These are phyloP conservation scores for Sugiyamaella japonica DNA, from an alignment of 1,139 yeast species.

Conservation along the genomic window DNA sequence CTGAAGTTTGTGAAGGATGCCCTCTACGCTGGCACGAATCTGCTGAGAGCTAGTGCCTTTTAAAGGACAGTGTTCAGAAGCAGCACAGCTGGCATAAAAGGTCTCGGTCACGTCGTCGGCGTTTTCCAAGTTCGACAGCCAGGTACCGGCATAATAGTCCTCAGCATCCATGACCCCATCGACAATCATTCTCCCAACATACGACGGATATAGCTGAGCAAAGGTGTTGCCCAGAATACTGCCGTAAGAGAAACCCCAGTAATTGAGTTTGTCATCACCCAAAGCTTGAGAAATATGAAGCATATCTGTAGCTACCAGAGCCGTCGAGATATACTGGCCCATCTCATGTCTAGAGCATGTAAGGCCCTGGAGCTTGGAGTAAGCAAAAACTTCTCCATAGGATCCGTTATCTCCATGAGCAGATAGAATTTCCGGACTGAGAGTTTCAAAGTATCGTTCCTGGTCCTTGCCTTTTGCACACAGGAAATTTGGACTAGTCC, in stretches of 20 bases:
- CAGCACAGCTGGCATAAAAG: slow-evolving; percentile 20
- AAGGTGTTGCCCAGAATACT: slow-evolving; percentile 26
- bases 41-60: slow-evolving; percentile 18
- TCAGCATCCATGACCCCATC: slow-evolving; percentile 26
- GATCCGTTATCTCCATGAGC: slow-evolving; percentile 16
- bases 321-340: slow-evolving; percentile 24
- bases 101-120: slow-evolving; percentile 17
- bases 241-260: slow-evolving; percentile 27
- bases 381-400: slow-evolving; percentile 18
- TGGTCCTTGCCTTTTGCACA: slow-evolving; percentile 15
- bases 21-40: slow-evolving; percentile 13
- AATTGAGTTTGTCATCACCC: slow-evolving; percentile 26
- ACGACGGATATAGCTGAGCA: slow-evolving; percentile 26
- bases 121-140: slow-evolving; percentile 20
- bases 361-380: slow-evolving; percentile 14
- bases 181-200: slow-evolving; percentile 25
- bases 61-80: slow-evolving; percentile 21
- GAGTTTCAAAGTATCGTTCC: neutral
- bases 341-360: slow-evolving; percentile 19
- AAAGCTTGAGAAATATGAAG: slow-evolving; percentile 22
- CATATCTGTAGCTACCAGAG: slow-evolving; percentile 26
- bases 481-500: slow-evolving; percentile 19
- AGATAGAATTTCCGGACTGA: slow-evolving; percentile 8
- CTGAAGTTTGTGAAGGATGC: slow-evolving; percentile 13
- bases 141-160: slow-evolving; percentile 23